Conservation (phyloP, 148 eudicot species). For the Fagopyrum esculentum region DNA sequence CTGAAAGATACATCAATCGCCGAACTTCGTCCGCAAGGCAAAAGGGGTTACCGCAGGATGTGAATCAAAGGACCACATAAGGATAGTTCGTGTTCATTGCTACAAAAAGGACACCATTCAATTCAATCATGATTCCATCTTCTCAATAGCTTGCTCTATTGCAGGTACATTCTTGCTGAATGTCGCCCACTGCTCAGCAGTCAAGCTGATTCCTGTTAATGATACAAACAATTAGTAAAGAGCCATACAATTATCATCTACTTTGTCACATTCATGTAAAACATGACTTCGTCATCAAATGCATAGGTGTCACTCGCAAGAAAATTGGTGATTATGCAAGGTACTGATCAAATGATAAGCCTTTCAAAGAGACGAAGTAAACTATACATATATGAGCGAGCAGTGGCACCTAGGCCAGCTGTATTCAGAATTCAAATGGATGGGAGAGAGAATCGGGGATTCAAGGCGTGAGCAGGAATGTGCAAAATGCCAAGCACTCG, state of each 20-base stretch:
- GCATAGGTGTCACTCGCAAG: background rate
- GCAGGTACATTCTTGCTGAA: conserved; percentile 72
- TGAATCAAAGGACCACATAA: background rate
- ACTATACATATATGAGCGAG: background rate
- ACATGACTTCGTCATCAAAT: background rate
- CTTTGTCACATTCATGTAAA: background rate
- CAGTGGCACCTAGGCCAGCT: background rate
- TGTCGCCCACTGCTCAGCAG: conserved; percentile 74
- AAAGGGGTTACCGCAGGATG: background rate
- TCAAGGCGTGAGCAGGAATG: too few species aligned
- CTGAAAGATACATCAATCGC: background rate
- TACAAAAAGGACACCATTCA: background rate
- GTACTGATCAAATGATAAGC: background rate
- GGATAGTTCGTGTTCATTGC: background rate
- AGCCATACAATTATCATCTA: background rate
- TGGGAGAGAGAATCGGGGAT: too few species aligned
- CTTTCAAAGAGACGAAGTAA: background rate
- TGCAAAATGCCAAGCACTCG: too few species aligned
- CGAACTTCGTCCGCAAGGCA: background rate
- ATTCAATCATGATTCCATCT: conserved; percentile 33
- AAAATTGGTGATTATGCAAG: background rate
- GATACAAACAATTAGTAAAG: background rate
- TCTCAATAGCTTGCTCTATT: conserved; percentile 75
- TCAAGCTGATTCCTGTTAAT: conserved; percentile 73
- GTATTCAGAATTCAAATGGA: background rate